Evolutionary conservation across 768 basidiomycete species (phyloP).

Genomic region (Lactarius sp.): DNA sequence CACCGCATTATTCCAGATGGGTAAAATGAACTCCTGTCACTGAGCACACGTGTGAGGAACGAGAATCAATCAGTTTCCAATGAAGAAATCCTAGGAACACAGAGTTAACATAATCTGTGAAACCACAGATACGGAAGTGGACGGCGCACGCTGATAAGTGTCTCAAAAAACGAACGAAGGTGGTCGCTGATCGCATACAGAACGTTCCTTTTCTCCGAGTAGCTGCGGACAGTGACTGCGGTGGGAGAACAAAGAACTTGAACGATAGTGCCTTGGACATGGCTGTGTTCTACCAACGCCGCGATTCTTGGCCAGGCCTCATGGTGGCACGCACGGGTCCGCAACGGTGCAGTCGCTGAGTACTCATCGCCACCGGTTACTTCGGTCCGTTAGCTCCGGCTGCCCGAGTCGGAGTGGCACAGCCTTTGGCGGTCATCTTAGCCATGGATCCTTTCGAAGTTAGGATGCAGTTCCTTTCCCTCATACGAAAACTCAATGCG

Average conservation of each 20-base stretch:
- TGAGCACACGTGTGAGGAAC: not conserved
- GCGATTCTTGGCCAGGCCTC: not conserved
- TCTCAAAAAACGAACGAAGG: not conserved
- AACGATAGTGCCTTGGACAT: not conserved
- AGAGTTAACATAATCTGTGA: not conserved
- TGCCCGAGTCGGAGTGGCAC: not conserved
- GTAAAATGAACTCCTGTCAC: not conserved
- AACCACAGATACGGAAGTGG: not conserved
- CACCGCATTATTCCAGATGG: not conserved
- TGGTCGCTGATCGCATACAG: not conserved
- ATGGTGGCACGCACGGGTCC: too few relatives aligned
- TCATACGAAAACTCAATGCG: constrained; percentile 62
- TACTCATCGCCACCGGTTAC: too few relatives aligned
- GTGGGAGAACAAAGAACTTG: not conserved
- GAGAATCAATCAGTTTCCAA: not conserved
- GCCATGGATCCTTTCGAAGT: constrained; percentile 64
- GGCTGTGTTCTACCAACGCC: not conserved
- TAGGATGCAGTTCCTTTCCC: constrained; percentile 64
- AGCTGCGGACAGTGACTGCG: not conserved
- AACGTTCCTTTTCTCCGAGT: not conserved
- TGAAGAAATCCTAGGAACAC: not conserved
- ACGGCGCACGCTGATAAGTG: not conserved
- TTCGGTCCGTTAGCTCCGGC: too few relatives aligned
- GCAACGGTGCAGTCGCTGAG: too few relatives aligned
- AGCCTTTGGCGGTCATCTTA: too few relatives aligned